These are phyloP conservation scores for Helianthus tuberosus DNA, from an alignment of 129 eudicot genomes.

Conservation along the genomic window DNA sequence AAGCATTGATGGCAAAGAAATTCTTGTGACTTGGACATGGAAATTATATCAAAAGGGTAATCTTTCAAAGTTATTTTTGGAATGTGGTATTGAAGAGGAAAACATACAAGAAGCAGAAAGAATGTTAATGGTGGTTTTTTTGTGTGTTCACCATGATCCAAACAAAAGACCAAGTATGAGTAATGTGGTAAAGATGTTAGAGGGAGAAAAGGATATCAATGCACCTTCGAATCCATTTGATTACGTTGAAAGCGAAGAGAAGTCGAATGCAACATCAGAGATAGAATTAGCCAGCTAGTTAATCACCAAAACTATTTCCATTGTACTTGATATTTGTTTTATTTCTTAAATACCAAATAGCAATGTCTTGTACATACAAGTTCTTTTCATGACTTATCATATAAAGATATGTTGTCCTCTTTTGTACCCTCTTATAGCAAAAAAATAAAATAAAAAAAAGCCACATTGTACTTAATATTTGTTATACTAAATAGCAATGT, in stretches of 20 bases:
- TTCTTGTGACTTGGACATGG: neutral
- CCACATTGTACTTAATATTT: neutral
- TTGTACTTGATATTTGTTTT: neutral
- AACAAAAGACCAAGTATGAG: constrained; percentile 10
- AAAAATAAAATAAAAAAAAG: no score
- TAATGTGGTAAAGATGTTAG: constrained; percentile 10
- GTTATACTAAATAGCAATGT: neutral
- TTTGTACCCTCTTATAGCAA: no score
- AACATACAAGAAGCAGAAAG: constrained; percentile 4
- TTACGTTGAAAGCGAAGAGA: neutral
- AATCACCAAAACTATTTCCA: neutral
- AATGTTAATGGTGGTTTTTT: constrained; percentile 11
- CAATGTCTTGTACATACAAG: neutral
- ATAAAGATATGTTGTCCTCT: no score
- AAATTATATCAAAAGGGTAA: constrained; percentile 4
- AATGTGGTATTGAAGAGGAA: neutral
- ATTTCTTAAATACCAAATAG: neutral
- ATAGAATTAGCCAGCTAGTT: no score
- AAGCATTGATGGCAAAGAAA: neutral
- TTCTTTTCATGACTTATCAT: neutral
- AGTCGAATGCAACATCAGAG: neutral
- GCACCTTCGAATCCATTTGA: neutral
- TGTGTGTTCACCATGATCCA: constrained; percentile 10
- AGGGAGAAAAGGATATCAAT: constrained; percentile 7
- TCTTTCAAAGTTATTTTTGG: neutral